A percentile compares a stretch with the other conserved stretches of the same genome.
phyloP scores from a whole-genome alignment of 2,329 filamentous ascomycete species.

The Ophiostoma novo-ulmi region DNA sequence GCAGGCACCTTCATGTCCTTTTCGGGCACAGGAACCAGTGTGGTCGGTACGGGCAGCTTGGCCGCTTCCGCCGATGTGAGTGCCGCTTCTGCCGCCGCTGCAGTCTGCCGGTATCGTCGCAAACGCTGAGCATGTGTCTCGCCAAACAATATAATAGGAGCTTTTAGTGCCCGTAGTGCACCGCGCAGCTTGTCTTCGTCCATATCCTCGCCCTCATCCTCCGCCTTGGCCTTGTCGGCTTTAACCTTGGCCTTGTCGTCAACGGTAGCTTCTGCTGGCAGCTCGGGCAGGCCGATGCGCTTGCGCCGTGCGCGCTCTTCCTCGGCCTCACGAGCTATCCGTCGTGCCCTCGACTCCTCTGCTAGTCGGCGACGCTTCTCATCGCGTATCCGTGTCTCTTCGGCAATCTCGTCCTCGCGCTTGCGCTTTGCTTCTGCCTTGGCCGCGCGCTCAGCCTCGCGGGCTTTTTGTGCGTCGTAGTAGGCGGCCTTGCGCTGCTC shows the following conservation, averaged over 20 bases:
- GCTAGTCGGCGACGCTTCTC: constrained; percentile 78
- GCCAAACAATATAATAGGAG: constrained; percentile 74
- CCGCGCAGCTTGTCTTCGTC: constrained; percentile 66
- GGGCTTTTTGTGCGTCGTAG: constrained; percentile 68
- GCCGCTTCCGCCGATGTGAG: constrained; percentile 12
- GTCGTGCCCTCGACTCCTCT: constrained; percentile 66
- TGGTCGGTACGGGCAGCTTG: constrained; percentile 77
- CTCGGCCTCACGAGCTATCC: constrained; percentile 67
- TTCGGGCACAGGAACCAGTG: constrained; percentile 71
- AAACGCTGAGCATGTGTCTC: constrained; percentile 68
- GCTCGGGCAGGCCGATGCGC: constrained; percentile 72
- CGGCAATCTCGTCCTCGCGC: constrained; percentile 76
- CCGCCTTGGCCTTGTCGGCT: constrained; percentile 39
- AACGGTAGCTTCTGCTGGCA: constrained; percentile 40
- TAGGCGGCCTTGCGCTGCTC: constrained; percentile 75
- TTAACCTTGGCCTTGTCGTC: constrained; percentile 26
- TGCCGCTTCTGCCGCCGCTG: constrained; percentile 49
- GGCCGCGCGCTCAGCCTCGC: constrained; percentile 66
- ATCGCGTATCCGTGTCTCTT: constrained; percentile 63
- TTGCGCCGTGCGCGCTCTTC: constrained; percentile 69
- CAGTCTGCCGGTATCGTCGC: constrained; percentile 64
- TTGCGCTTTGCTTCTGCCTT: constrained; percentile 76
- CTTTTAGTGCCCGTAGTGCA: constrained; percentile 64
- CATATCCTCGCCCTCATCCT: constrained; percentile 42
- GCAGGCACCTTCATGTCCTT: constrained; percentile 79